Conservation (phyloP, 305 asterid genomes). For the Solanum chacoense region DNA sequence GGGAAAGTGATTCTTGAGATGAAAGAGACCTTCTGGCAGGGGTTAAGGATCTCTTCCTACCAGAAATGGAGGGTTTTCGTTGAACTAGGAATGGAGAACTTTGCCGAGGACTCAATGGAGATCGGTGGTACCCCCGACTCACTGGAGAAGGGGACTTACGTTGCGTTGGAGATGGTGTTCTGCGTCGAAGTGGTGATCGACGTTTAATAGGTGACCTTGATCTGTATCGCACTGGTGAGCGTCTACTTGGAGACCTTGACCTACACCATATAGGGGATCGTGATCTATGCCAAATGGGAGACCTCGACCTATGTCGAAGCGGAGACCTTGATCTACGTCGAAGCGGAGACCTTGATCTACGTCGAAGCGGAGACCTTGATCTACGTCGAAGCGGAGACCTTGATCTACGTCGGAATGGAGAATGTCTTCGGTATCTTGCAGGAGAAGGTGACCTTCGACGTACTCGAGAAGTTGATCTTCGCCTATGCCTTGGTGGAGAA, state of each 20-base stretch:
- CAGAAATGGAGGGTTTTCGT: slow-evolving; percentile 22
- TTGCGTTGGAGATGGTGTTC: neutral
- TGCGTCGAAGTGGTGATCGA: slow-evolving; percentile 26
- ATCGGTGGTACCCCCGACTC: slow-evolving; percentile 13
- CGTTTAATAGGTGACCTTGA: slow-evolving; percentile 36
- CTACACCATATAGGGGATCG: slow-evolving; percentile 45
- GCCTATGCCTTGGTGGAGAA: slow-evolving; percentile 45
- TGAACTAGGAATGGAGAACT: slow-evolving; percentile 48
- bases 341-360: slow-evolving; percentile 54
- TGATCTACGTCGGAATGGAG: slow-evolving; percentile 48
- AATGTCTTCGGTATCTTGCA: slow-evolving; percentile 34
- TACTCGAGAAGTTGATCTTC: slow-evolving; percentile 37
- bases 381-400: slow-evolving; percentile 46
- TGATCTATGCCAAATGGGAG: slow-evolving; percentile 40
- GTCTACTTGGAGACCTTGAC: slow-evolving; percentile 43
- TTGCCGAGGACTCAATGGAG: slow-evolving; percentile 24
- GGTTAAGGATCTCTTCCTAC: slow-evolving; percentile 20
- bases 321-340: slow-evolving; percentile 20
- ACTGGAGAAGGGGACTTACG: slow-evolving; percentile 17
- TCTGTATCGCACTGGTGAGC: slow-evolving; percentile 35
- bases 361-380: slow-evolving; percentile 50
- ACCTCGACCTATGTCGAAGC: neutral
- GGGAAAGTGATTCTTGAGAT: slow-evolving; percentile 42
- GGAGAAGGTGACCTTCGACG: slow-evolving; percentile 66
- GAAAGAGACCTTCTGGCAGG: slow-evolving; percentile 37